Base-by-base conservation (phyloP, 495 filamentous ascomycete species). In the Lentithecium fluviatile region DNA sequence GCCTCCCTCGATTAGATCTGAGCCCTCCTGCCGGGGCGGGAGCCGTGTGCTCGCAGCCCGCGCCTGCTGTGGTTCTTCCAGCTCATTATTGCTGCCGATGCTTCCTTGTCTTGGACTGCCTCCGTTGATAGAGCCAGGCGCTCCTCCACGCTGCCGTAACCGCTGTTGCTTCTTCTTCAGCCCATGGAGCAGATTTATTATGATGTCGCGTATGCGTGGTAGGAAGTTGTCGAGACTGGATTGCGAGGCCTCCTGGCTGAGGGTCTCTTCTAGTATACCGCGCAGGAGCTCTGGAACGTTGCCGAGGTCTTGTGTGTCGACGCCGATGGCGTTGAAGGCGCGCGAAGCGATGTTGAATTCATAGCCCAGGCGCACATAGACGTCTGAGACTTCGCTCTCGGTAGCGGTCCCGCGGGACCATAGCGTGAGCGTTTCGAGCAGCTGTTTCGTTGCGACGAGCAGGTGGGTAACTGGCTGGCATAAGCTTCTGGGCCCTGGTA, bases 321-420 rank as follows among this genome's bases (percentile, higher is more conserved):
- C 93, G 34, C 93, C 92, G 69, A 98, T 97, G 38, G 90, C 89
- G 69, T 87, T 89, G 74, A 98, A 98, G 46, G 94, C 91, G 38
- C 94, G 87, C 74, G 91, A 97, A 7, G 94, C 94, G 75, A 97
- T 88, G 73, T 98, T 98, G 79, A 98, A 98, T 74, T 98, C 94
- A 72, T 97, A 98, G 13, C 95, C 94, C 54, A 98, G 76, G 29
- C 95, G 85, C 43, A 98, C 94, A 71, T 98, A 98, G 63, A 98
- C 94, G 73, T 98, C 94, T 25, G 92, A 96, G 37, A 98, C 94
- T 67, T 96, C 89, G 38, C 85, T 88, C 74, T 98, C 94, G 50
- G 90, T 91, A 49, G 94, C 91, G 62, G 85, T 84, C 56, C 89
- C 85, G 23, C 93, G 88, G 48, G 95, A 97, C 94, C 94, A 98